A percentile compares a stretch with the other conserved stretches of the same genome.
phyloP scores from a whole-genome alignment of 352 stramenopile genomes.

The Phytophthora pinifolia region DNA sequence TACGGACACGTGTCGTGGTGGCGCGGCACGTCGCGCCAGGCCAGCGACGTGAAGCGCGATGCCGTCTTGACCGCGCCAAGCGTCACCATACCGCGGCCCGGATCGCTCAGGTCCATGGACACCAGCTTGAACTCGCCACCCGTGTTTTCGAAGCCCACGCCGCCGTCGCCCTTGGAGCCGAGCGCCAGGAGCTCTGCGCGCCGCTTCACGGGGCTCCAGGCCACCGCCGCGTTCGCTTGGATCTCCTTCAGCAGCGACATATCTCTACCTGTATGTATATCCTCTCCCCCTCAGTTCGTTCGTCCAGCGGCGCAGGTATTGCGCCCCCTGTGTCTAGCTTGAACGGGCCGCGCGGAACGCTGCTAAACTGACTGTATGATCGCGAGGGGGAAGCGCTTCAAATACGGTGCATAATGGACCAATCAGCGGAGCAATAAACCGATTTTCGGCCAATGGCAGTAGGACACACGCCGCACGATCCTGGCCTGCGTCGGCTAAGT shows the following conservation, averaged over 20 bases:
- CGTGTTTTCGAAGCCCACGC: conserved; percentile 97
- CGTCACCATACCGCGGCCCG: conserved; percentile 65
- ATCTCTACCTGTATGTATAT: conserved; percentile 1
- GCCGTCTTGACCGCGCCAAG: conserved; percentile 90
- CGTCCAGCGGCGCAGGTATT: no score
- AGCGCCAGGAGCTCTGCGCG: conserved; percentile 82
- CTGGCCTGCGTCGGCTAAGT: conserved; percentile 1
- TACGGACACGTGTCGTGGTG: conserved; percentile 79
- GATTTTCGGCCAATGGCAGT: conserved; percentile 31
- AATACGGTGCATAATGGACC: conserved; percentile 1
- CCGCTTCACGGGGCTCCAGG: conserved; percentile 84
- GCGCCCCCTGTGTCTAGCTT: no score
- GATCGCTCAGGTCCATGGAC: conserved; percentile 89
- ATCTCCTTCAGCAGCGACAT: conserved; percentile 93
- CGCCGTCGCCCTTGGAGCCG: conserved; percentile 94
- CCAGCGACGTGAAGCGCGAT: conserved; percentile 93
- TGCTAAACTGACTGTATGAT: conserved; percentile 30
- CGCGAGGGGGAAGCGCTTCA: conserved; percentile 16
- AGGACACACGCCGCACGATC: conserved; percentile 35
- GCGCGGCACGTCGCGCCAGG: conserved; percentile 89
- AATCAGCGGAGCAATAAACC: conserved; percentile 1
- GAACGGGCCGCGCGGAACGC: conserved; percentile 10
- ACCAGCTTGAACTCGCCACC: conserved; percentile 97
- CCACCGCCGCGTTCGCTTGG: conserved; percentile 85
- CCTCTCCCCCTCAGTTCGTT: no score